Conservation (phyloP, 768 basidiomycete species). For the Gloeophyllum trabeum region DNA sequence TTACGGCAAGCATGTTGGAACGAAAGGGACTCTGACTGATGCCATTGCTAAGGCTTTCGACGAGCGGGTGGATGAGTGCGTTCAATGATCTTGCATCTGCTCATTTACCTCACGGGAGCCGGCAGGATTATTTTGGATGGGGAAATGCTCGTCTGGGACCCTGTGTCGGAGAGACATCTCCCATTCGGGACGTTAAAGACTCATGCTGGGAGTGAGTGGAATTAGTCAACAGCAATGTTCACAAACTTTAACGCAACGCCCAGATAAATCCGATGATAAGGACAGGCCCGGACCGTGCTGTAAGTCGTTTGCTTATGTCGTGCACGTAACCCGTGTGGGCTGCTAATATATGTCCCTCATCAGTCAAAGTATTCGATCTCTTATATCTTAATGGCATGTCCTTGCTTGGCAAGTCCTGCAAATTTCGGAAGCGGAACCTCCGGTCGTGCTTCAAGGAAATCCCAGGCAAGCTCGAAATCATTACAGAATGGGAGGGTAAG, state of each 20-base stretch:
- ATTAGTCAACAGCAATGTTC: too few relatives aligned
- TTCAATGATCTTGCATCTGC: constrained; percentile 3
- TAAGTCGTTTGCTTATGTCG: constrained; percentile 26
- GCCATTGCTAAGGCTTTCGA: constrained; percentile 72
- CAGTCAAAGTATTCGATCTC: constrained; percentile 96
- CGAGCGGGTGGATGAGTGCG: constrained; percentile 71
- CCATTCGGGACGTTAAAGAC: constrained; percentile 94
- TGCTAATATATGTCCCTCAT: neutral
- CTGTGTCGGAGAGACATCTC: constrained; percentile 73
- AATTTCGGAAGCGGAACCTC: constrained; percentile 73
- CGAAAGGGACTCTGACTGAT: constrained; percentile 85
- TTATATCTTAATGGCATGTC: constrained; percentile 81
- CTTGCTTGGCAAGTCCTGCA: constrained; percentile 58
- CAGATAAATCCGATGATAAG: constrained; percentile 64
- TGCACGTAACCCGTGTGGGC: too few relatives aligned
- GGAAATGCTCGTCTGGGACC: constrained; percentile 99
- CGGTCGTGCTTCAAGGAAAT: constrained; percentile 55
- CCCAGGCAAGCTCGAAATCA: constrained; percentile 74
- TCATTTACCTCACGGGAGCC: constrained; percentile 4
- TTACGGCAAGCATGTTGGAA: constrained; percentile 76
- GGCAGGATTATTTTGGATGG: constrained; percentile 87
- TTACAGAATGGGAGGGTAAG: constrained; percentile 58
- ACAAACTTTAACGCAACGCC: neutral
- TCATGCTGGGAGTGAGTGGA: too few relatives aligned
- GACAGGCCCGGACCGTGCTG: constrained; percentile 84